Base-by-base conservation (phyloP, 2,329 filamentous ascomycete species). In the Colletotrichum navitas region DNA sequence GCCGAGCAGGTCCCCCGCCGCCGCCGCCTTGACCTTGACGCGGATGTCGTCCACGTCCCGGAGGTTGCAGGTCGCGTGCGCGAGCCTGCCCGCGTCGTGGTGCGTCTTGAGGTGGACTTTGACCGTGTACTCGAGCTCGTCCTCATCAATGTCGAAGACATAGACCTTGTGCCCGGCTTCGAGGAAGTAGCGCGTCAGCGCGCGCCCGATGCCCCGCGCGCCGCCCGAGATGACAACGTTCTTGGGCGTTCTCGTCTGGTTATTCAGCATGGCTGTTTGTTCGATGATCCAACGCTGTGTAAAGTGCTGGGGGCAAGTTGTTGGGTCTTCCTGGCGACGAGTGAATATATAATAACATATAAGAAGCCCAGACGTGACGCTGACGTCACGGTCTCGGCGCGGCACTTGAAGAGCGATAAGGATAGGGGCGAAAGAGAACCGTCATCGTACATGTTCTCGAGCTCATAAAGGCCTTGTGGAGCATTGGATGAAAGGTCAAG, bases 201-300 rank as follows among this genome's bases (percentile, higher is more conserved):
- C 81, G 49, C 84, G 80, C 32, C 85, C 84, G 55, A 86, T 85
- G 34, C 84, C 85, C 36, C 82, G 79, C 5, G 82, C 83, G 60
- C 80, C 83, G 36, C 83, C 83, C 43, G 54, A 58, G 54, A 58
- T 34, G 34, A 58, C 36, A 3, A 58, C 4, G 12, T 58, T 41
- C 11, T 41, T 58, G 11, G 54, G 26, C 34, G 29, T 12, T 21
- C 12, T 36, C 12, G n/a, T 34, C n/a, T 16, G 21, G 5, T 18
- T 16, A 21, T 58, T 41, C 10, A 5, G 1, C 36, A n/a, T 36
- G 21, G 34, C 54, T n/a, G 8, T 41, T 58, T 34, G 18, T 26
- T 36, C n/a, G 34, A 39, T 41, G 16, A 24, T 41, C 12, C 11
- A 8, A 14, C 1, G 11, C 11, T 18, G 11, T 1, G 34, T 16